Percentiles rank a stretch among this genome's conserved stretches.
These are phyloP conservation scores for Plasmodium inui DNA, from an alignment of 169 alveolate genomes.

Conservation along the genomic window DNA sequence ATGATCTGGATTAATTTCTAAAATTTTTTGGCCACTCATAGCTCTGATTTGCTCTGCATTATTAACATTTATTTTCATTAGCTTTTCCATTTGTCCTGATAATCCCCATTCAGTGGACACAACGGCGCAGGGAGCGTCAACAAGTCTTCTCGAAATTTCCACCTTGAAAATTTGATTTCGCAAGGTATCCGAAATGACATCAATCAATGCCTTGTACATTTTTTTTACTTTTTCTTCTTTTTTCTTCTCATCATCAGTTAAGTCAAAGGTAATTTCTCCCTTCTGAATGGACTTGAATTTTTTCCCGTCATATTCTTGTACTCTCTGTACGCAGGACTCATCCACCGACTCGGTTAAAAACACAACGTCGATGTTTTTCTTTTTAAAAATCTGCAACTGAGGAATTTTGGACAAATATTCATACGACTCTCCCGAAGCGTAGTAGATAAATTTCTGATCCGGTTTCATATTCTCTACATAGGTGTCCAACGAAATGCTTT, in stretches of 20 bases:
- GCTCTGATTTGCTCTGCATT: constrained; percentile 82
- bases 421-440: constrained; percentile 92
- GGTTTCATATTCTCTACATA: constrained; percentile 94
- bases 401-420: constrained; percentile 91
- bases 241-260: constrained; percentile 83
- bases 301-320: constrained; percentile 90
- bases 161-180: constrained; percentile 85
- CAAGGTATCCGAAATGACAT: constrained; percentile 83
- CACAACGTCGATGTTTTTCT: constrained; percentile 95
- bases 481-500: constrained; percentile 90
- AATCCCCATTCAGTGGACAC: constrained; percentile 93
- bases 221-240: constrained; percentile 82
- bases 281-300: constrained; percentile 88
- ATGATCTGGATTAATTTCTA: constrained; percentile 97
- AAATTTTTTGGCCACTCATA: constrained; percentile 87
- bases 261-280: constrained; percentile 87
- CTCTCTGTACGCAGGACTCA: constrained; percentile 93
- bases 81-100: constrained; percentile 93
- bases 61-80: constrained; percentile 89
- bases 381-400: constrained; percentile 92
- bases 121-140: constrained; percentile 91
- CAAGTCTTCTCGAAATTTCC: constrained; percentile 88
- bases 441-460: constrained; percentile 94
- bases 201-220: constrained; percentile 86
- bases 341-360: constrained; percentile 95